Percentiles rank a stretch among this genome's conserved stretches.
Evolutionary conservation across 1,284 basidiomycete species (phyloP).

Genomic region (Puccinia coronata): DNA sequence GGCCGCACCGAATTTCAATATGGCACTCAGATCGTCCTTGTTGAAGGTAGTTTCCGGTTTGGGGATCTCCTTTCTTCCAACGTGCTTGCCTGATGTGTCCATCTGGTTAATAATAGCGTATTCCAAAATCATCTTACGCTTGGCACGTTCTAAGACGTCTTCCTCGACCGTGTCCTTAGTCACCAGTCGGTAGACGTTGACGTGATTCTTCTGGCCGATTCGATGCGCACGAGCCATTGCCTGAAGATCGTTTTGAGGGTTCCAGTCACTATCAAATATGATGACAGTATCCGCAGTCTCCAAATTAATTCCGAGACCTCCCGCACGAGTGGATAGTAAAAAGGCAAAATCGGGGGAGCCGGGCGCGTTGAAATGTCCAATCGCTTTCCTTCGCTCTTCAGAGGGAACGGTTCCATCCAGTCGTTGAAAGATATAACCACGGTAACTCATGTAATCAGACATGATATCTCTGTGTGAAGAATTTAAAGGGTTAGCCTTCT

Average conservation of each 20-base stretch:
- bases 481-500: background rate
- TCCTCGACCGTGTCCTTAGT: conserved; percentile 99
- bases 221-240: conserved; percentile 98
- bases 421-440: conserved; percentile 80
- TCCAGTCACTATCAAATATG: conserved; percentile 81
- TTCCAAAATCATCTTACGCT: conserved; percentile 99
- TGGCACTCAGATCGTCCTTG: conserved; percentile 97
- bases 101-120: conserved; percentile 99
- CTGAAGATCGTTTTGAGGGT: conserved; percentile 97
- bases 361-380: conserved; percentile 75
- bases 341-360: conserved; percentile 68
- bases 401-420: conserved; percentile 75
- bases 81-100: conserved; percentile 96
- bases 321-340: conserved; percentile 57
- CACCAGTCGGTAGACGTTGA: conserved; percentile 94
- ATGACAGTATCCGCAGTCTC: conserved; percentile 96
- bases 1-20: conserved; percentile 97
- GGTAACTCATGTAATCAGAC: conserved; percentile 88
- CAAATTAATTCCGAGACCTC: conserved; percentile 59
- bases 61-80: conserved; percentile 73
- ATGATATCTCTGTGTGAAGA: conserved; percentile 71
- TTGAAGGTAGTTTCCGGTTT: conserved; percentile 81
- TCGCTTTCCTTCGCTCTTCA: conserved; percentile 79
- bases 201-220: conserved; percentile 95
- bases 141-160: conserved; percentile 94